A percentile compares a stretch with the other conserved stretches of the same genome.
These are phyloP conservation scores for Ceratocystis huliohia DNA, from an alignment of 2,329 filamentous ascomycete genomes.

Conservation along the genomic window DNA sequence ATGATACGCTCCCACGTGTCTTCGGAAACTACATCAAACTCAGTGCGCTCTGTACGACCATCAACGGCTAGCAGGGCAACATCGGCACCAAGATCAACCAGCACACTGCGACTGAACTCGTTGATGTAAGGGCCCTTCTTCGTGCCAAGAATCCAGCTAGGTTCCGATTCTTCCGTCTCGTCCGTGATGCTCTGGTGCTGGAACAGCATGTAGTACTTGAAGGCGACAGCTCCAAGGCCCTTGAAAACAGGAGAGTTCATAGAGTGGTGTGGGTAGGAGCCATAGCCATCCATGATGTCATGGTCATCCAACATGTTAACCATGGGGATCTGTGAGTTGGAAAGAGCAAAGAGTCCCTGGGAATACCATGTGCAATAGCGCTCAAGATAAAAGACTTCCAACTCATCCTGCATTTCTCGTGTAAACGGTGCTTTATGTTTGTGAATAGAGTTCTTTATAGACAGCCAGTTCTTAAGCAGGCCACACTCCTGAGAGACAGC, in stretches of 20 bases:
- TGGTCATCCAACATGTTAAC: conserved; percentile 97
- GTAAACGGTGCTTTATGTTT: conserved; percentile 73
- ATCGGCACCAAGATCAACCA: conserved; percentile 67
- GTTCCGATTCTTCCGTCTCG: conserved; percentile 72
- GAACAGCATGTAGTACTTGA: conserved; percentile 98
- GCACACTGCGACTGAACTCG: conserved; percentile 71
- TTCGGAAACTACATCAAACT: conserved; percentile 65
- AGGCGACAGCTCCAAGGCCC: conserved; percentile 79
- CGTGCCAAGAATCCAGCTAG: conserved; percentile 77
- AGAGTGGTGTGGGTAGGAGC: conserved; percentile 82
- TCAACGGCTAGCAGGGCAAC: conserved; percentile 79
- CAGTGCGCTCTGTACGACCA: conserved; percentile 78
- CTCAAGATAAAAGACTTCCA: conserved; percentile 79
- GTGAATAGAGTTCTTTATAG: conserved; percentile 62
- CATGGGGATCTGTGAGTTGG: conserved; percentile 91
- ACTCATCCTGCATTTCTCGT: conserved; percentile 68
- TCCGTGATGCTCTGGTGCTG: conserved; percentile 81
- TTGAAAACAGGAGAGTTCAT: conserved; percentile 85
- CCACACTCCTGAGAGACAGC: conserved; percentile 60
- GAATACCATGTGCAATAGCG: conserved; percentile 93
- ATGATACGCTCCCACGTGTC: conserved; percentile 79
- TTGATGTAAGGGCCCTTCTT: conserved; percentile 80
- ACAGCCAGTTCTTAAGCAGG: conserved; percentile 73
- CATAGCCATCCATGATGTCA: conserved; percentile 81
- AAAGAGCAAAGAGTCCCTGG: conserved; percentile 84